Percentiles rank a stretch among this genome's conserved stretches.
These are phyloP conservation scores for Plasmopara muralis DNA, from an alignment of 352 stramenopile species.

Conservation along the genomic window DNA sequence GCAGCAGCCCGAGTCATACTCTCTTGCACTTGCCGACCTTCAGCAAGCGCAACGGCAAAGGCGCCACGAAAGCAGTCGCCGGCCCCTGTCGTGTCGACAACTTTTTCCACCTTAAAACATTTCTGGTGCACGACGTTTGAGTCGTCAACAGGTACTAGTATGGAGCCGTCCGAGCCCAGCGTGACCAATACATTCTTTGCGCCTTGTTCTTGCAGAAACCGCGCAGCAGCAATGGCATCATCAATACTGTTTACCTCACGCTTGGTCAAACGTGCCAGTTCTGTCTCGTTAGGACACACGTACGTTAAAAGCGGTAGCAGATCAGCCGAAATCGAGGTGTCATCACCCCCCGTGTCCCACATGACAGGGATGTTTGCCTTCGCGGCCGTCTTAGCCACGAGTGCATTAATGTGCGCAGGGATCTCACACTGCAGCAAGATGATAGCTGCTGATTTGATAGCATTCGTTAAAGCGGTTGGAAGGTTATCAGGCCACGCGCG, in stretches of 20 bases:
- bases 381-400: constrained; percentile 44
- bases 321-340: constrained; percentile 46
- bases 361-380: constrained; percentile 50
- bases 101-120: constrained; percentile 45
- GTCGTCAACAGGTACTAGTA: constrained; percentile 47
- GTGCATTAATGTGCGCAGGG: constrained; percentile 41
- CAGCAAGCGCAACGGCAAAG: constrained; percentile 55
- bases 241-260: constrained; percentile 32
- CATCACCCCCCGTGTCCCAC: constrained; percentile 73
- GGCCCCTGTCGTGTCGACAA: constrained; percentile 75
- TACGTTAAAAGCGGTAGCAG: constrained; percentile 51
- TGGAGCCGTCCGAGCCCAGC: constrained; percentile 52
- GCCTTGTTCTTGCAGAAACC: constrained; percentile 39
- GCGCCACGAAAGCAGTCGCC: constrained; percentile 72
- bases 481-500: constrained; percentile 46
- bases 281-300: constrained; percentile 76
- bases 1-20: constrained; percentile 49
- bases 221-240: constrained; percentile 48
- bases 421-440: constrained; percentile 76
- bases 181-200: constrained; percentile 61
- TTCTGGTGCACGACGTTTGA: constrained; percentile 35
- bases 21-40: constrained; percentile 39
- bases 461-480: constrained; percentile 24
- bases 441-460: constrained; percentile 47
- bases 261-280: constrained; percentile 45